phyloP scores from a whole-genome alignment of 768 basidiomycete genomes.

The Boletus sp. region DNA sequence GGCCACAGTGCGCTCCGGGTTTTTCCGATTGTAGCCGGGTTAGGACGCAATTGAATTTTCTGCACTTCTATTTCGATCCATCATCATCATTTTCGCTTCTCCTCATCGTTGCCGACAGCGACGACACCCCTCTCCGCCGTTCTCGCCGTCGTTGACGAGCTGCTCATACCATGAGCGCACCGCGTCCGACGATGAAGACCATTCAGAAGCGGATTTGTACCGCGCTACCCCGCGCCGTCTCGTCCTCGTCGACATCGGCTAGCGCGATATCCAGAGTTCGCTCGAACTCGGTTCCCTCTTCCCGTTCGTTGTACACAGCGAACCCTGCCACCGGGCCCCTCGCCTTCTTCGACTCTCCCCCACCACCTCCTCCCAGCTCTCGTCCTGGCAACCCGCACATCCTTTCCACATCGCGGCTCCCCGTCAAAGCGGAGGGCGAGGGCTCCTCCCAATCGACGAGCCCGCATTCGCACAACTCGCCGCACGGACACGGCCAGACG shows the following conservation, averaged over 20 bases:
- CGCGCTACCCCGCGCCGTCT: slow-evolving; percentile 38
- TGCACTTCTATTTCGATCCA: neutral
- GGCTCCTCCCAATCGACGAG: slow-evolving; percentile 35
- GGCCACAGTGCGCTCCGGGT: slow-evolving; percentile 14
- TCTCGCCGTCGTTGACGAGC: neutral
- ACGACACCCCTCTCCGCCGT: slow-evolving; percentile 3
- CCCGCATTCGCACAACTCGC: slow-evolving; percentile 32
- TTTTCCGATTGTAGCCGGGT: slow-evolving; percentile 7
- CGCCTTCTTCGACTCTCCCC: slow-evolving; percentile 41
- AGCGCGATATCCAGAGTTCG: slow-evolving; percentile 38
- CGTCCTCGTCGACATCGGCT: slow-evolving; percentile 29
- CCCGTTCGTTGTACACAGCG: slow-evolving; percentile 44
- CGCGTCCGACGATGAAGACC: slow-evolving; percentile 45
- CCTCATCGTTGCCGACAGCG: slow-evolving; percentile 11
- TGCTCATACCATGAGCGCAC: slow-evolving; percentile 31
- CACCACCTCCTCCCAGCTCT: slow-evolving; percentile 40
- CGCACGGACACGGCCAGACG: slow-evolving; percentile 36
- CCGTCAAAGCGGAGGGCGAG: slow-evolving; percentile 47
- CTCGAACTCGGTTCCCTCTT: slow-evolving; percentile 41
- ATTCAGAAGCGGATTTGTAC: slow-evolving; percentile 53
- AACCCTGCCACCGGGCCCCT: slow-evolving; percentile 30
- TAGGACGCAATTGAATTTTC: neutral
- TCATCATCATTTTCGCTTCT: neutral
- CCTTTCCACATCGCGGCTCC: slow-evolving; percentile 42
- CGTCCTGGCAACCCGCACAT: slow-evolving; percentile 40